phyloP scores from a whole-genome alignment of 306 rosid genomes.

The Lathyrus sativus region DNA sequence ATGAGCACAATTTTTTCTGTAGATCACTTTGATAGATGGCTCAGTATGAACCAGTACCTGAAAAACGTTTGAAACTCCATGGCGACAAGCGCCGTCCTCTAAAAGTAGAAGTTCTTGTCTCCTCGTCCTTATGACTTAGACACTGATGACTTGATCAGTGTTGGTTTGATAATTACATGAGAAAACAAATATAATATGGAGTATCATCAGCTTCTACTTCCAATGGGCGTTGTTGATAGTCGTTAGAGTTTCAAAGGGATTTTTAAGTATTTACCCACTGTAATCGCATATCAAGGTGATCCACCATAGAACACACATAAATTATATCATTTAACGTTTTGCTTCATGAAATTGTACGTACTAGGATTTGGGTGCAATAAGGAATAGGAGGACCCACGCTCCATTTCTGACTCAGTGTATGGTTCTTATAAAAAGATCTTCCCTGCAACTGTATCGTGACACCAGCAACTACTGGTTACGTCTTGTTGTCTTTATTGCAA shows the following conservation, averaged over 20 bases:
- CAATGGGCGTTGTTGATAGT: too few species aligned
- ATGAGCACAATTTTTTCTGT: not conserved
- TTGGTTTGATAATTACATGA: too few species aligned
- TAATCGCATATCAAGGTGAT: too few species aligned
- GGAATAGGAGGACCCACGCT: constrained; percentile 50
- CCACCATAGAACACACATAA: not conserved
- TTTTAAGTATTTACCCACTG: too few species aligned
- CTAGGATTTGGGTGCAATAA: constrained; percentile 41
- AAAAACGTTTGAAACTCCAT: not conserved
- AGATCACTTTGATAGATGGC: not conserved
- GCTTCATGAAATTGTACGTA: not conserved
- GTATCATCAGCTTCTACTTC: too few species aligned
- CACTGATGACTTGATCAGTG: too few species aligned
- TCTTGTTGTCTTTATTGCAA: constrained; percentile 42
- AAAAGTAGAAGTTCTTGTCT: too few species aligned
- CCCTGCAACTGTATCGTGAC: constrained; percentile 62
- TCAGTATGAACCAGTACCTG: not conserved
- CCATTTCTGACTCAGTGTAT: constrained; percentile 57
- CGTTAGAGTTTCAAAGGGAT: too few species aligned
- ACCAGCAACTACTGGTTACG: constrained; percentile 76
- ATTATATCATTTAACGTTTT: not conserved
- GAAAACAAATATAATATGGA: too few species aligned
- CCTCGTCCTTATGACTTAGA: too few species aligned
- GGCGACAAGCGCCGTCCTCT: not conserved
- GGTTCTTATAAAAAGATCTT: constrained; percentile 65